A percentile compares a stretch with the other conserved stretches of the same genome.
phyloP scores from a whole-genome alignment of 2,329 filamentous ascomycete genomes.

The Pseudogymnoascus sp. region DNA sequence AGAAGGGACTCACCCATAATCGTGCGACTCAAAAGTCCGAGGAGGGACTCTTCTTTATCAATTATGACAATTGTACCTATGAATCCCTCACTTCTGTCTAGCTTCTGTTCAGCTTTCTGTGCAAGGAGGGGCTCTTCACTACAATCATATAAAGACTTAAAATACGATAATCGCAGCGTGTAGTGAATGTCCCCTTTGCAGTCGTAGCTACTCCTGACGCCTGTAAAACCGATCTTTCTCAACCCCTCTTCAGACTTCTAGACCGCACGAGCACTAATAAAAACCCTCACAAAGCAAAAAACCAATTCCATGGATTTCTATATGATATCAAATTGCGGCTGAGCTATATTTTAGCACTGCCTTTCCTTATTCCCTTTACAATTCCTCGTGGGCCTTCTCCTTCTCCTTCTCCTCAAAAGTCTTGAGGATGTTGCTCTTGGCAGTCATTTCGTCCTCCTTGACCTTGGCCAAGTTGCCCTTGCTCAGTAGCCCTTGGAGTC shows the following conservation, averaged over 20 bases:
- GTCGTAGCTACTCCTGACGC: not conserved
- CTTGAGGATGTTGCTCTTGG: conserved; percentile 79
- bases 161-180: not conserved
- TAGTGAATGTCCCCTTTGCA: not conserved
- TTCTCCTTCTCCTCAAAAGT: conserved; percentile 60
- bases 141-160: not conserved
- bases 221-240: not conserved
- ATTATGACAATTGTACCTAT: not conserved
- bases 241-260: not conserved
- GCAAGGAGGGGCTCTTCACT: not conserved
- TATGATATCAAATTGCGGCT: conserved; percentile 28
- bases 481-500: conserved; percentile 69
- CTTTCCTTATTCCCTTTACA: not conserved
- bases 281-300: not conserved
- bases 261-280: not conserved
- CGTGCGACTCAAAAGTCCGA: not conserved
- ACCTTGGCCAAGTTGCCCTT: conserved; percentile 78
- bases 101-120: not conserved
- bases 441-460: conserved; percentile 82
- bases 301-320: not conserved
- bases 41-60: not conserved
- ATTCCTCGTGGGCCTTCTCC: conserved; percentile 43
- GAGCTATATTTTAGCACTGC: conserved; percentile 16
- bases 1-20: not conserved
- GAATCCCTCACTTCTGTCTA: not conserved